These are phyloP conservation scores for Chiua virens DNA, from an alignment of 768 basidiomycete species.

Conservation along the genomic window DNA sequence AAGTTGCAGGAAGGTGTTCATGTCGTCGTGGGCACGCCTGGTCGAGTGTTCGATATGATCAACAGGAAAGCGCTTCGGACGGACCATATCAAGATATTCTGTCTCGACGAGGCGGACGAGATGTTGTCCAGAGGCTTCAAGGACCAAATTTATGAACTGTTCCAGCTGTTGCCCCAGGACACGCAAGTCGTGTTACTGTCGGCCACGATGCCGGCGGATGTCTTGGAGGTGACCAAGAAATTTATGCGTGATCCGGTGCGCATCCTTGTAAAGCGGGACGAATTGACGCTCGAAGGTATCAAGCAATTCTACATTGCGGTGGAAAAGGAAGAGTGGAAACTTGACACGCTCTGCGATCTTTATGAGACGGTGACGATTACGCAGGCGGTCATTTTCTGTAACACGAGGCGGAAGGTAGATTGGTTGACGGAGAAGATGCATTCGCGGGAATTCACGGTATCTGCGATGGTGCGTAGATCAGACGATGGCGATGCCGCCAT, in stretches of 20 bases:
- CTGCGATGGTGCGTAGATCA: conserved; percentile 74
- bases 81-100: conserved; percentile 83
- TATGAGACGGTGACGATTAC: conserved; percentile 99
- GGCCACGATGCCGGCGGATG: conserved; percentile 96
- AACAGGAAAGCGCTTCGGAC: conserved; percentile 87
- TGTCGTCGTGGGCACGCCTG: conserved; percentile 93
- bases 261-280: conserved; percentile 98
- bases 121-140: conserved; percentile 99
- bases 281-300: conserved; percentile 98
- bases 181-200: conserved; percentile 97
- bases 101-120: conserved; percentile 98
- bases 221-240: conserved; percentile 97
- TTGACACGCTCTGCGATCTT: conserved; percentile 97
- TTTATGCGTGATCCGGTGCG: conserved; percentile 98
- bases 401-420: conserved; percentile 98
- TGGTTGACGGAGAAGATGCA: conserved; percentile 99
- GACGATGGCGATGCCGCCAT: neutral
- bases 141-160: conserved; percentile 98
- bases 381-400: conserved; percentile 99
- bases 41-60: conserved; percentile 97
- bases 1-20: conserved; percentile 94
- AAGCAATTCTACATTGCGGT: conserved; percentile 99
- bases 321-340: conserved; percentile 99
- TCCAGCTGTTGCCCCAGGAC: conserved; percentile 94
- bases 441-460: conserved; percentile 94